Conservation (phyloP, 2,329 filamentous ascomycete species). For the Diplocarpon mali region DNA sequence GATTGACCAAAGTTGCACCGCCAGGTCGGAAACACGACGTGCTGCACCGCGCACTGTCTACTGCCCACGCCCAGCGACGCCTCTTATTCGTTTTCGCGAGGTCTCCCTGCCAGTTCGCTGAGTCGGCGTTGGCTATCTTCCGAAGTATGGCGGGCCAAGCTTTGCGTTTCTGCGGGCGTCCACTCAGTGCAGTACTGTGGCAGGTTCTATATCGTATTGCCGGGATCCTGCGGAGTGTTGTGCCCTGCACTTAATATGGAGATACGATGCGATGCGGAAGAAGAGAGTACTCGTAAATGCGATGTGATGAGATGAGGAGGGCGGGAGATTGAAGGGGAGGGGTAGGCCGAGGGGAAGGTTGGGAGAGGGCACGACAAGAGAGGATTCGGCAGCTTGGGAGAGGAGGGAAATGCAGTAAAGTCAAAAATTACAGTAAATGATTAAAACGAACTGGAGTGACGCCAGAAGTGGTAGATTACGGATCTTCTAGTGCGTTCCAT, state of each 20-base stretch:
- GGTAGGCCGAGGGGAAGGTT: background rate
- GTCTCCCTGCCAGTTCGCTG: background rate
- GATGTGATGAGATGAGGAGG: too few species aligned
- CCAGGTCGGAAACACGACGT: background rate
- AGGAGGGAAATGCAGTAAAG: background rate
- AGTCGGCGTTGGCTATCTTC: conserved; percentile 1
- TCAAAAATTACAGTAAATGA: background rate
- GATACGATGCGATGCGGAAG: too few species aligned
- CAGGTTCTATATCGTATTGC: too few species aligned
- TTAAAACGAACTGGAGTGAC: too few species aligned
- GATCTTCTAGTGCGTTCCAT: too few species aligned
- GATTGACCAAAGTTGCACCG: conserved; percentile 4
- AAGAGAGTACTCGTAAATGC: too few species aligned
- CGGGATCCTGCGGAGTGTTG: too few species aligned
- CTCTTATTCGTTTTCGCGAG: conserved; percentile 4
- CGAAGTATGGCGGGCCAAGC: too few species aligned
- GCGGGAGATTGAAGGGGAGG: background rate
- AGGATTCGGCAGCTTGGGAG: background rate
- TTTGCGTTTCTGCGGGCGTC: too few species aligned
- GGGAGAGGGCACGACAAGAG: background rate
- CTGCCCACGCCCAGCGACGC: background rate
- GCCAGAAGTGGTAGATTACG: too few species aligned
- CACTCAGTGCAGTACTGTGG: too few species aligned
- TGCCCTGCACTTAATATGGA: too few species aligned
- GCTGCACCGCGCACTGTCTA: background rate